Evolutionary conservation across 495 filamentous ascomycete species (phyloP).

Genomic region (Massariosphaeria phaeospora): DNA sequence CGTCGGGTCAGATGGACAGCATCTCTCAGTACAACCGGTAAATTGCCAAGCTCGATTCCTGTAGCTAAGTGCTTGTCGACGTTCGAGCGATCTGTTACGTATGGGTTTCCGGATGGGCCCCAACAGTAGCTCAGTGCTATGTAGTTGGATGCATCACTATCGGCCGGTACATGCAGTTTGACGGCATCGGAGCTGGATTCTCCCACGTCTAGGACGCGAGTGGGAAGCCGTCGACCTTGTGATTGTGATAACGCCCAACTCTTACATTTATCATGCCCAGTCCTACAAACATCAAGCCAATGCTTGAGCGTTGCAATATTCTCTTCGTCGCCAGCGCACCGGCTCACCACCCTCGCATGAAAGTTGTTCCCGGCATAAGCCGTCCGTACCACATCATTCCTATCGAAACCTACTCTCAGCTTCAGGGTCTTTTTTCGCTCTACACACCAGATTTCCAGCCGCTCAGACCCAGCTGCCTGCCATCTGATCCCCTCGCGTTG

Average conservation of each 20-base stretch:
- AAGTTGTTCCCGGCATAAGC: too few relatives aligned
- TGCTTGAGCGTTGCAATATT: neutral
- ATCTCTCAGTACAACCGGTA: constrained; percentile 9
- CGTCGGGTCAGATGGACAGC: constrained; percentile 4
- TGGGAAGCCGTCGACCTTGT: neutral
- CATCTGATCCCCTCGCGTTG: neutral
- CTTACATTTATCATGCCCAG: neutral
- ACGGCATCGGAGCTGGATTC: neutral
- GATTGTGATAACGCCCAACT: neutral
- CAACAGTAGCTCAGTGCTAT: constrained; percentile 1
- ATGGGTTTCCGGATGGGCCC: neutral
- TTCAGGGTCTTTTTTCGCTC: neutral
- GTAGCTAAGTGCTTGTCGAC: neutral
- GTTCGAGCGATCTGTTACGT: neutral
- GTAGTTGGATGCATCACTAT: neutral
- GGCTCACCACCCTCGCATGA: neutral
- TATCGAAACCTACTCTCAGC: neutral
- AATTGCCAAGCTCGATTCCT: neutral
- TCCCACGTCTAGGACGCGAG: neutral
- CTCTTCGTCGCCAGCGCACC: neutral
- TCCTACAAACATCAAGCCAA: neutral
- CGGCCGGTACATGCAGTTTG: neutral
- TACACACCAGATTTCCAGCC: neutral
- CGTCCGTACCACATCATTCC: neutral
- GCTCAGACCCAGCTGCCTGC: neutral